Evolutionary conservation across 1,139 yeast species (phyloP).

Genomic region (Entelexis sorbosivorans): DNA sequence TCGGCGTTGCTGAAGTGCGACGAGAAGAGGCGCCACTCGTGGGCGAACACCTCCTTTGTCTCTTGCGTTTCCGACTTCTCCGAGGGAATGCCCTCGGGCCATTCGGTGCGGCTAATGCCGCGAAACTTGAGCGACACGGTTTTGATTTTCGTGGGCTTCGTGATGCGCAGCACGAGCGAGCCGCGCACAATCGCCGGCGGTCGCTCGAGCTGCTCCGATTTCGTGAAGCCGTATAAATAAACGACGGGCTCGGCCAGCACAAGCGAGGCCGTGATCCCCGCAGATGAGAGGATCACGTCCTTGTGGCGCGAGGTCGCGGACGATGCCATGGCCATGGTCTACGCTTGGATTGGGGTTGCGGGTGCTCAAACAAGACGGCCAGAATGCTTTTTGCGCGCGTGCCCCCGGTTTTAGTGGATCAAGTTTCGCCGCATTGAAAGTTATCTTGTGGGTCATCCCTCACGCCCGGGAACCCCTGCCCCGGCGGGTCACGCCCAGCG

Average conservation of each 20-base stretch:
- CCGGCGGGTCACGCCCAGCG: constrained; percentile 1
- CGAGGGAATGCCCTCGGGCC: constrained; percentile 99
- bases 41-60: constrained; percentile 53
- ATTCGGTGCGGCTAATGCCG: constrained; percentile 75
- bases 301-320: constrained; percentile 12
- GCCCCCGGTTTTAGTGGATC: background rate
- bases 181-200: constrained; percentile 85
- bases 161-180: constrained; percentile 55
- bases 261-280: constrained; percentile 19
- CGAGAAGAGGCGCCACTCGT: constrained; percentile 86
- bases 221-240: constrained; percentile 71
- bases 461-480: background rate
- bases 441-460: background rate
- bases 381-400: background rate
- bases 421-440: background rate
- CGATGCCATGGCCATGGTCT: background rate
- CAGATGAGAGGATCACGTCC: constrained; percentile 18
- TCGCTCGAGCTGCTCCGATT: constrained; percentile 50
- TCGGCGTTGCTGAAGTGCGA: constrained; percentile 33
- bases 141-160: constrained; percentile 68
- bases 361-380: background rate
- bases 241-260: constrained; percentile 65
- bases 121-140: constrained; percentile 53
- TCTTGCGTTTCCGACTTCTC: constrained; percentile 59
- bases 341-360: background rate